Conservation (phyloP, 1,284 basidiomycete species). For the Uromyces viciae-fabae region DNA sequence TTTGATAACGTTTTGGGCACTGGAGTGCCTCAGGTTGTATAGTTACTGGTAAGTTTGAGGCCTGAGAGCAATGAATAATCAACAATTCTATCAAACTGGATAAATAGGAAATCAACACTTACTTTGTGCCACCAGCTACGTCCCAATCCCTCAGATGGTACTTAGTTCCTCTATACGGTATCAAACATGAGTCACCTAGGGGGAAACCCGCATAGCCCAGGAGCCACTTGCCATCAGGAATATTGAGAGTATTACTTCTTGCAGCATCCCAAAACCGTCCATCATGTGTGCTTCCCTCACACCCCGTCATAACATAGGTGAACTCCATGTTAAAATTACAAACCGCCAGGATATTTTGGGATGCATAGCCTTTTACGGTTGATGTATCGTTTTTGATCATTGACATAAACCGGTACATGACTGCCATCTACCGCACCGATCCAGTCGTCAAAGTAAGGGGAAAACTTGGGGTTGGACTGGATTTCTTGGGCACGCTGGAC, state of each 20-base stretch:
- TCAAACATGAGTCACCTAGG: not conserved
- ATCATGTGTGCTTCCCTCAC: constrained; percentile 14
- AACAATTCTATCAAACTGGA: too few species aligned
- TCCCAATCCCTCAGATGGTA: constrained; percentile 12
- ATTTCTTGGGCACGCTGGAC: not conserved
- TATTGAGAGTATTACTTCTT: not conserved
- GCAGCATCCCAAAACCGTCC: not conserved
- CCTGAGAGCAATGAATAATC: too few species aligned
- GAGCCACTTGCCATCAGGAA: not conserved
- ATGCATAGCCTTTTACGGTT: not conserved
- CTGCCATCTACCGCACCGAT: not conserved
- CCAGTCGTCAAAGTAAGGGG: not conserved
- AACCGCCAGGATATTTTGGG: constrained; percentile 10
- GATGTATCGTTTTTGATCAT: not conserved
- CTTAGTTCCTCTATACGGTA: not conserved
- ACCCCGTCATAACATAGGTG: constrained; percentile 19
- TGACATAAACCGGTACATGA: not conserved
- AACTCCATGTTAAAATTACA: constrained; percentile 22
- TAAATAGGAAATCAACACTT: too few species aligned
- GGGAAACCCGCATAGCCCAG: constrained; percentile 2
- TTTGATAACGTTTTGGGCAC: too few species aligned
- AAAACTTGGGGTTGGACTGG: not conserved
- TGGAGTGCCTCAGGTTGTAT: too few species aligned
- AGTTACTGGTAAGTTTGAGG: too few species aligned
- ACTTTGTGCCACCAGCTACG: not conserved